These are phyloP conservation scores for Lasiosphaeria hispida DNA, from an alignment of 495 filamentous ascomycete genomes.

Conservation along the genomic window DNA sequence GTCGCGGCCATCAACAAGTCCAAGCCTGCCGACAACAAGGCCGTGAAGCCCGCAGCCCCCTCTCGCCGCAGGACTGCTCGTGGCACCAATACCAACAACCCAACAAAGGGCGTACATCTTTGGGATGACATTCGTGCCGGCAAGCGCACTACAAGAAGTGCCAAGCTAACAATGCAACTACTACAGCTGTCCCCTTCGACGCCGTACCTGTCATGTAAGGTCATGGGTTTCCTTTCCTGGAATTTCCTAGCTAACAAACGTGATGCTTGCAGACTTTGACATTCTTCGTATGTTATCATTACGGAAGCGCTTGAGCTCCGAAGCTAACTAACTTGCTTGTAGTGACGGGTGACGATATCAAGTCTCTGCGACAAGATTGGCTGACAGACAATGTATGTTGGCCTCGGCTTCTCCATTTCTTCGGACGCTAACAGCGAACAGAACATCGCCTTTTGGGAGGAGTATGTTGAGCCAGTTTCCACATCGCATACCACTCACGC, in stretches of 20 bases:
- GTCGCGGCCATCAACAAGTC: neutral
- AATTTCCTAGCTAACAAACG: slow-evolving; percentile 7
- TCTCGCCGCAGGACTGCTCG: neutral
- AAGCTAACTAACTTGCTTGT: slow-evolving; percentile 17
- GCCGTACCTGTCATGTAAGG: slow-evolving; percentile 45
- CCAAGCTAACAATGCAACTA: slow-evolving; percentile 8
- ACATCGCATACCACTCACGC: neutral
- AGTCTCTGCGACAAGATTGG: slow-evolving; percentile 88
- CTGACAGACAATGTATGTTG: slow-evolving; percentile 89
- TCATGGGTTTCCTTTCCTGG: neutral
- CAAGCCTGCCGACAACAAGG: neutral
- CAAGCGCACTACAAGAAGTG: neutral
- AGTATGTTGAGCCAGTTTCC: slow-evolving; percentile 55
- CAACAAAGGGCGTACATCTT: neutral
- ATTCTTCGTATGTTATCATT: slow-evolving; percentile 38
- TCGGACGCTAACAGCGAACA: slow-evolving; percentile 31
- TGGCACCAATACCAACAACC: neutral
- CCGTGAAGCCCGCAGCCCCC: neutral
- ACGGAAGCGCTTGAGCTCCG: neutral
- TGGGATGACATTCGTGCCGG: neutral
- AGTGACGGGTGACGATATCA: slow-evolving; percentile 71
- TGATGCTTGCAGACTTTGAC: slow-evolving; percentile 37
- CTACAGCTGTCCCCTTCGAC: slow-evolving; percentile 33
- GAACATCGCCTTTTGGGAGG: slow-evolving; percentile 97
- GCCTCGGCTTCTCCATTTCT: slow-evolving; percentile 10